Conservation (phyloP, 2,329 filamentous ascomycete genomes). For the Alternaria sp. region DNA sequence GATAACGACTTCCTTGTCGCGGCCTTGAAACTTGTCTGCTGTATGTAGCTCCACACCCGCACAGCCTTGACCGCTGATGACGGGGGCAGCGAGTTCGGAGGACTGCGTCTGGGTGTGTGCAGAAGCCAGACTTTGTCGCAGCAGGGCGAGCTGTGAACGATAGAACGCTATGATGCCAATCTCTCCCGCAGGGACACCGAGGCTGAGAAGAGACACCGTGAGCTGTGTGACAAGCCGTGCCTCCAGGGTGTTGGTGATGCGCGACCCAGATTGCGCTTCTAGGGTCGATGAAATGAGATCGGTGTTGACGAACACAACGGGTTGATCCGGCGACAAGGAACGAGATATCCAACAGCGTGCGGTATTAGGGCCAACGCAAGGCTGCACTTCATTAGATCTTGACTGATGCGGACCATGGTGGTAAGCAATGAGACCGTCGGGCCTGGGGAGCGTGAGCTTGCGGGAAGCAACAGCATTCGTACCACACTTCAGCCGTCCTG, state of each 20-base stretch:
- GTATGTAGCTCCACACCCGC: conserved; percentile 88
- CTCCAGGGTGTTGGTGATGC: conserved; percentile 88
- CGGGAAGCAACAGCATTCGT: conserved; percentile 74
- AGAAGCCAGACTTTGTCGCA: conserved; percentile 73
- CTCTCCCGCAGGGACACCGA: conserved; percentile 74
- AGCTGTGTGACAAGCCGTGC: conserved; percentile 78
- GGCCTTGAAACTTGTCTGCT: conserved; percentile 93
- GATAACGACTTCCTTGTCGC: conserved; percentile 92
- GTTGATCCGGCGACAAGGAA: conserved; percentile 71
- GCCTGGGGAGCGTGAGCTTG: conserved; percentile 69
- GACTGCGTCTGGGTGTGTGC: conserved; percentile 53
- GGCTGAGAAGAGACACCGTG: conserved; percentile 76
- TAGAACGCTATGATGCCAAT: conserved; percentile 98
- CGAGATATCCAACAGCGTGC: conserved; percentile 76
- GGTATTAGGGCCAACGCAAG: conserved; percentile 60
- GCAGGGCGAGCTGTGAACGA: conserved; percentile 83
- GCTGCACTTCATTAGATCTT: conserved; percentile 3
- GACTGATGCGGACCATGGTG: conserved; percentile 35
- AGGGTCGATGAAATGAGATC: conserved; percentile 71
- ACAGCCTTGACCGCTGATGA: conserved; percentile 14
- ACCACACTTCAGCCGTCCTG: conserved; percentile 88
- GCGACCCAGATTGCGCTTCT: conserved; percentile 76
- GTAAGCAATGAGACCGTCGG: conserved; percentile 39
- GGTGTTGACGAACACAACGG: conserved; percentile 89
- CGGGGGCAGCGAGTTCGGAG: conserved; percentile 48